These are phyloP conservation scores for Pichia rugopelliculosa DNA, from an alignment of 805 yeast genomes.

Conservation along the genomic window DNA sequence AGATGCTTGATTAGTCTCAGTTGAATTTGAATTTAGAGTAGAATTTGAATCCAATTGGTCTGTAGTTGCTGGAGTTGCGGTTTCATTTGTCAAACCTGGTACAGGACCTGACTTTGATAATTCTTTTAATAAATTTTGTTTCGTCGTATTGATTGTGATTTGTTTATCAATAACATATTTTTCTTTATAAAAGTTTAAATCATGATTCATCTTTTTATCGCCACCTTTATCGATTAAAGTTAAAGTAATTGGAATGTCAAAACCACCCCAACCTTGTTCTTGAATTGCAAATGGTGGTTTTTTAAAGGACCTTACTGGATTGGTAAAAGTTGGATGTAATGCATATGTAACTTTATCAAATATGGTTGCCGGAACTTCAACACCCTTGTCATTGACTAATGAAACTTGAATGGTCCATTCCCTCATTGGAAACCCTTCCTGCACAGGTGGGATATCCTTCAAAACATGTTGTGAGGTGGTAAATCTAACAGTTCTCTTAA, in stretches of 20 bases:
- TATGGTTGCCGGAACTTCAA: slow-evolving; percentile 76
- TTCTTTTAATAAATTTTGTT: slow-evolving; percentile 63
- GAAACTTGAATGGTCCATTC: slow-evolving; percentile 80
- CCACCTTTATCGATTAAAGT: slow-evolving; percentile 81
- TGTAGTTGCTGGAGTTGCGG: background rate
- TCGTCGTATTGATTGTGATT: slow-evolving; percentile 66
- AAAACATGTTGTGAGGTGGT: slow-evolving; percentile 80
- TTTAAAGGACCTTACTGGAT: slow-evolving; percentile 76
- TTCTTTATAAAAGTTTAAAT: slow-evolving; percentile 76
- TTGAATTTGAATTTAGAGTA: background rate
- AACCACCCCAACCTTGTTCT: slow-evolving; percentile 99
- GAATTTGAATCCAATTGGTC: background rate
- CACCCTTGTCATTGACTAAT: slow-evolving; percentile 71
- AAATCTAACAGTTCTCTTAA: slow-evolving; percentile 80
- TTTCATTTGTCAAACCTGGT: slow-evolving; percentile 32
- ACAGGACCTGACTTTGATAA: slow-evolving; percentile 79
- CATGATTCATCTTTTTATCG: slow-evolving; percentile 80
- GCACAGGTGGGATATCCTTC: slow-evolving; percentile 75
- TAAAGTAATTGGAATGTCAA: slow-evolving; percentile 75
- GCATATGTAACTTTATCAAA: slow-evolving; percentile 91
- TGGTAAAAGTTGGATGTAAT: slow-evolving; percentile 89
- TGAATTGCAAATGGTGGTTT: slow-evolving; percentile 79
- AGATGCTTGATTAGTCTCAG: slow-evolving; percentile 4
- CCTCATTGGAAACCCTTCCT: slow-evolving; percentile 90
- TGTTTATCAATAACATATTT: slow-evolving; percentile 72